Conservation (phyloP, 768 basidiomycete genomes). For the Termitomyces titanicus region DNA sequence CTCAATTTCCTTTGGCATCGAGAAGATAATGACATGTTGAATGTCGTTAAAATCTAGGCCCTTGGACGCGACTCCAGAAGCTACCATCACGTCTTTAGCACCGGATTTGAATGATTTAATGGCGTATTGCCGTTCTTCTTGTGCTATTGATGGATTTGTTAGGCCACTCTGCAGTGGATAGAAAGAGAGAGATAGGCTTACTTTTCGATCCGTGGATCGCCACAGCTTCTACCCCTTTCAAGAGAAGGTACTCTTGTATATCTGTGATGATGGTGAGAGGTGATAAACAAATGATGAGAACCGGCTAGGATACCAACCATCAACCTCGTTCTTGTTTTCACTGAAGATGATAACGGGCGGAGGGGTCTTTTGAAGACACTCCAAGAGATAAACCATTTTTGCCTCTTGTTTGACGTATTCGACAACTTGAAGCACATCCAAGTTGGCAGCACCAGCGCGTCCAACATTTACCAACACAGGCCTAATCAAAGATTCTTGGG, state of each 20-base stretch:
- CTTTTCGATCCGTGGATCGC: conserved; percentile 98
- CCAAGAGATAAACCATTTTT: conserved; percentile 98
- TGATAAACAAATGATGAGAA: neutral
- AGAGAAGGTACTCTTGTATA: conserved; percentile 94
- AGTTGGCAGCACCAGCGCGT: conserved; percentile 94
- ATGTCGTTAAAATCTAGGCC: conserved; percentile 99
- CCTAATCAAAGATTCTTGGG: conserved; percentile 91
- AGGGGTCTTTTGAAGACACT: conserved; percentile 97
- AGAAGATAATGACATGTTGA: conserved; percentile 98
- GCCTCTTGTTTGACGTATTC: conserved; percentile 99
- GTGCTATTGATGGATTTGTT: conserved; percentile 47
- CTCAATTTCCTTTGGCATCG: conserved; percentile 99
- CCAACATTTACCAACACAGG: conserved; percentile 97
- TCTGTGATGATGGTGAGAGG: conserved; percentile 45
- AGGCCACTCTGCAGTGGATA: neutral
- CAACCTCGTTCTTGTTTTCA: conserved; percentile 99
- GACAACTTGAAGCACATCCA: conserved; percentile 94
- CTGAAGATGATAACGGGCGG: conserved; percentile 98
- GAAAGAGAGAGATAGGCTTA: conserved; percentile 31
- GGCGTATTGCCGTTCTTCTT: conserved; percentile 98
- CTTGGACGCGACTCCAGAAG: conserved; percentile 96
- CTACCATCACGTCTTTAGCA: conserved; percentile 99
- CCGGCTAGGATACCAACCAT: conserved; percentile 52
- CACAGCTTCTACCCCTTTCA: conserved; percentile 98
- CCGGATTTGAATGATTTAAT: conserved; percentile 98